phyloP scores from a whole-genome alignment of 2,329 filamentous ascomycete species.

The Lachnellula cervina region DNA sequence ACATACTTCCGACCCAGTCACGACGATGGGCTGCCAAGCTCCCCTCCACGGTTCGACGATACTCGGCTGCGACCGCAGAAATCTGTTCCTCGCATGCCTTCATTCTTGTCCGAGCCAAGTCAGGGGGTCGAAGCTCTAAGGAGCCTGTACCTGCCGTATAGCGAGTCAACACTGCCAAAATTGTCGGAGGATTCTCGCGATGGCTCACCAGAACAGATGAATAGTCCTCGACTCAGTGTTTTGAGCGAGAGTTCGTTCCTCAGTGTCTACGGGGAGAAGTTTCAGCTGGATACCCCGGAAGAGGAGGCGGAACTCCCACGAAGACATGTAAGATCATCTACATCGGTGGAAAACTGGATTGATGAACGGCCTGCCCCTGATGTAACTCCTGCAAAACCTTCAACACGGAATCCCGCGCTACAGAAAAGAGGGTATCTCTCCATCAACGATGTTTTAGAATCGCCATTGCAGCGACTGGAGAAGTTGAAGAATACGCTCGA shows the following conservation, averaged over 20 bases:
- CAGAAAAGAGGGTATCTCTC: slow-evolving; percentile 39
- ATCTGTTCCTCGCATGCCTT: slow-evolving; percentile 54
- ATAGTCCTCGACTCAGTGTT: slow-evolving; percentile 58
- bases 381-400: slow-evolving; percentile 9
- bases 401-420: slow-evolving; percentile 5
- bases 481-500: slow-evolving; percentile 33
- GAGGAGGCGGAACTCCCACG: slow-evolving; percentile 12
- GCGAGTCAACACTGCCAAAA: slow-evolving; percentile 46
- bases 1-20: slow-evolving; percentile 19
- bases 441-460: slow-evolving; percentile 44
- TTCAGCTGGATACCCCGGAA: slow-evolving; percentile 14
- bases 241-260: slow-evolving; percentile 64
- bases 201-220: slow-evolving; percentile 32
- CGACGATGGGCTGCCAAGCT: slow-evolving; percentile 20
- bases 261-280: slow-evolving; percentile 54
- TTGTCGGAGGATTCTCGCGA: slow-evolving; percentile 36
- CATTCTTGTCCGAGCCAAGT: slow-evolving; percentile 57
- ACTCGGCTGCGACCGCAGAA: not conserved
- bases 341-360: slow-evolving; percentile 31
- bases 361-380: slow-evolving; percentile 22
- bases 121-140: slow-evolving; percentile 57
- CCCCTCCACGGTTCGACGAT: slow-evolving; percentile 19
- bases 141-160: slow-evolving; percentile 50
- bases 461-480: slow-evolving; percentile 49
- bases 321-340: slow-evolving; percentile 19